Percentiles rank a stretch among this genome's conserved stretches.
phyloP scores from a whole-genome alignment of 2,329 filamentous ascomycete species.

The Boeremia lycopersici region DNA sequence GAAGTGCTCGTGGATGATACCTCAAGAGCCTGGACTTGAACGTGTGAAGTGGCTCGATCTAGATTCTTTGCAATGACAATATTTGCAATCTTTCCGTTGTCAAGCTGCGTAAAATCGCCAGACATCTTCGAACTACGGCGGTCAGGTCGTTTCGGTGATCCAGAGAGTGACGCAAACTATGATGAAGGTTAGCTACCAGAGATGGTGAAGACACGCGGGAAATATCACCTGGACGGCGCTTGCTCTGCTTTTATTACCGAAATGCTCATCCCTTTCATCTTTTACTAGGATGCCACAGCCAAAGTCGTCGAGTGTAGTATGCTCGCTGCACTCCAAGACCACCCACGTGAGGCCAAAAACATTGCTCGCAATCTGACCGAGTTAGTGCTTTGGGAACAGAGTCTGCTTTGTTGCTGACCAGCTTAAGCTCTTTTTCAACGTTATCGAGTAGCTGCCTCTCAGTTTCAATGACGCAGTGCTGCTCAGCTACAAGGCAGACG shows the following conservation, averaged over 20 bases:
- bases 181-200: slow-evolving; percentile 8
- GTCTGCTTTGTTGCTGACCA: slow-evolving; percentile 56
- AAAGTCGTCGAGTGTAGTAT: slow-evolving; percentile 83
- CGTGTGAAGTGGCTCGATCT: slow-evolving; percentile 70
- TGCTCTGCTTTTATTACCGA: slow-evolving; percentile 17
- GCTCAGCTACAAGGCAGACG: slow-evolving; percentile 77
- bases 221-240: background rate
- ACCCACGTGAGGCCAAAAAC: slow-evolving; percentile 75
- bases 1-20: slow-evolving; percentile 36
- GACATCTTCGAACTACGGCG: slow-evolving; percentile 43
- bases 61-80: slow-evolving; percentile 83
- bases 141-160: slow-evolving; percentile 22
- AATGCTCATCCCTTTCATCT: slow-evolving; percentile 33
- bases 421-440: slow-evolving; percentile 73
- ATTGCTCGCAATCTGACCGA: slow-evolving; percentile 66
- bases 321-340: slow-evolving; percentile 72
- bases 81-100: slow-evolving; percentile 71
- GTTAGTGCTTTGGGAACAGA: background rate
- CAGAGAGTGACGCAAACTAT: slow-evolving; percentile 27
- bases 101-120: slow-evolving; percentile 45
- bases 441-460: slow-evolving; percentile 66
- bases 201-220: background rate
- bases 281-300: slow-evolving; percentile 68
- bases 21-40: slow-evolving; percentile 81
- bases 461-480: slow-evolving; percentile 89